phyloP scores from a whole-genome alignment of 2,329 filamentous ascomycete genomes.

The Pseudogymnoascus sp. region DNA sequence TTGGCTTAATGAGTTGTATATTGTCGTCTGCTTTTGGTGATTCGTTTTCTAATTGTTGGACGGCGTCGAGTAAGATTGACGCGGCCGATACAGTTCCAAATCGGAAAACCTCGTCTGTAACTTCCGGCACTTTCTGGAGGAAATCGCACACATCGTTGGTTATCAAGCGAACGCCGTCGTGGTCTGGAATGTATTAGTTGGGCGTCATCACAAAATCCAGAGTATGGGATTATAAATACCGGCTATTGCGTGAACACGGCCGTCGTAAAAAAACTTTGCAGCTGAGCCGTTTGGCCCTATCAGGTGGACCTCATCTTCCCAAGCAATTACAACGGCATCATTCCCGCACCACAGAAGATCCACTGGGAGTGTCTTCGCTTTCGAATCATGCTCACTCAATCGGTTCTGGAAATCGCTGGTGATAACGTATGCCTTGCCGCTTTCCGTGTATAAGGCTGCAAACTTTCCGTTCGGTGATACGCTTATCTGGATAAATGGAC shows the following conservation, averaged over 20 bases:
- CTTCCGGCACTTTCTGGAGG: conserved; percentile 82
- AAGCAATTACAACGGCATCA: conserved; percentile 84
- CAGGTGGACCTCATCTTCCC: conserved; percentile 95
- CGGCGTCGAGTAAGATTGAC: conserved; percentile 86
- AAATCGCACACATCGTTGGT: conserved; percentile 97
- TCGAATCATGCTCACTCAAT: conserved; percentile 83
- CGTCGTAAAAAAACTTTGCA: conserved; percentile 78
- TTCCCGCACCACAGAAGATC: conserved; percentile 95
- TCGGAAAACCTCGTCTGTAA: conserved; percentile 81
- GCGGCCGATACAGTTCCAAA: conserved; percentile 81
- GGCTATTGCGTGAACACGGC: conserved; percentile 77
- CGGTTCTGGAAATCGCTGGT: conserved; percentile 92
- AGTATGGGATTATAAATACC: conserved; percentile 40
- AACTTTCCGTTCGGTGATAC: conserved; percentile 88
- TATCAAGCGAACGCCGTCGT: conserved; percentile 81
- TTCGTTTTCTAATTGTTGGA: conserved; percentile 82
- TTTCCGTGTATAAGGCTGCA: conserved; percentile 76
- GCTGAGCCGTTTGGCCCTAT: conserved; percentile 76
- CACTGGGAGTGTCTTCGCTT: conserved; percentile 73
- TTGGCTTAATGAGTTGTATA: conserved; percentile 84
- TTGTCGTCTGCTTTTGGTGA: conserved; percentile 97
- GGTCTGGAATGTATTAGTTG: conserved; percentile 35
- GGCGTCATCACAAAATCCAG: background rate
- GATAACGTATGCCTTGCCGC: conserved; percentile 84
- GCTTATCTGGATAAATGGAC: conserved; percentile 82